Base-by-base conservation (phyloP, 2,329 filamentous ascomycete genomes). In the Colletotrichum siamense region DNA sequence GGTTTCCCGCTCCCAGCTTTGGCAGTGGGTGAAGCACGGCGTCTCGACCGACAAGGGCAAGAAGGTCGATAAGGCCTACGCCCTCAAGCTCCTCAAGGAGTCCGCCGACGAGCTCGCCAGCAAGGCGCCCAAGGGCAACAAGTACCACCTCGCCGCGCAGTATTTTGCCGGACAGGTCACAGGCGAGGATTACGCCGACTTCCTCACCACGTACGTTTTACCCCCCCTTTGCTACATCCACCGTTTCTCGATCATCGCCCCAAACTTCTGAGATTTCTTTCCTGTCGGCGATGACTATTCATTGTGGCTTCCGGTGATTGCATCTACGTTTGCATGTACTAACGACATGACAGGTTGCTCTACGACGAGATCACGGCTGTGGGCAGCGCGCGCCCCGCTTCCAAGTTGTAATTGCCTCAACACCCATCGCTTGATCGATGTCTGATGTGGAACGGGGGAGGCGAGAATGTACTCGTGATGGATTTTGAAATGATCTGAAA, bases 171-270 rank as follows among this genome's bases (percentile, higher is more conserved):
- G 92, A 62, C 97, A 99, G 89, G 94, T 99, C 74, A 99, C 96
- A 5, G 97, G 97, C 73, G 97, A 99, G 89, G 96, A 98, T 80
- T 99, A 99, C 85, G 96, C 96, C 15, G 97, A 99, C 86, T 99
- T 99, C 88, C 87, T 99, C 88, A 98, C 95, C 9, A 87, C 88
- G 93, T 95, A 89, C 90, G 94, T 88, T 44, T 44, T 18, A 44
- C 36, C 36, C 69, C 22, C 44, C 22, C 6, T 52, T 12, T 59
- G 69, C 16, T 15, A 28, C 24, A 61, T 8, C 59, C 30, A 24
- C 10, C 12, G 18, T 24, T 32, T 6, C 59, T 32, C 30, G 18
- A 32, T 22, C 32, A 18, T 28, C 49, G 61, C 7, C 52, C 36
- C 15, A 7, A 32, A 34, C 24, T 13, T 61, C 8, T n/a, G 18